These are phyloP conservation scores for Melampsora larici-populina DNA, from an alignment of 1,284 basidiomycete genomes.

Conservation along the genomic window DNA sequence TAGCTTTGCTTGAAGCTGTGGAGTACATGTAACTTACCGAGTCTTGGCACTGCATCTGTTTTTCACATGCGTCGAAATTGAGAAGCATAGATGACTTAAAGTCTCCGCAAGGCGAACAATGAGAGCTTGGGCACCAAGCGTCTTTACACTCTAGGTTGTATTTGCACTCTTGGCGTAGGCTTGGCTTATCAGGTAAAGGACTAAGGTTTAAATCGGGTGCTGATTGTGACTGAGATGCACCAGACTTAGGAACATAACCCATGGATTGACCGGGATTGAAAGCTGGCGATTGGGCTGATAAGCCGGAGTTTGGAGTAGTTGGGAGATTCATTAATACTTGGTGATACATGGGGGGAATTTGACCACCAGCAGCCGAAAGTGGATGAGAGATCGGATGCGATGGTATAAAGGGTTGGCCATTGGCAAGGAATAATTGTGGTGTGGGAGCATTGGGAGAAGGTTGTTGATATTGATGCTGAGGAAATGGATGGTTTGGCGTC, in stretches of 20 bases:
- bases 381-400: conserved; percentile 14
- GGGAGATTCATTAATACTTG: conserved; percentile 10
- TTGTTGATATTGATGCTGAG: conserved; percentile 27
- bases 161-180: conserved; percentile 35
- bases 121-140: conserved; percentile 42
- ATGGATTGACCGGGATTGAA: conserved; percentile 3
- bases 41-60: conserved; percentile 27
- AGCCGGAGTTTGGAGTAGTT: background rate
- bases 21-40: conserved; percentile 8
- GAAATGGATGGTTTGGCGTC: conserved; percentile 16
- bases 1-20: background rate
- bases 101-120: conserved; percentile 31
- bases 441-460: conserved; percentile 24
- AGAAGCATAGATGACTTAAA: conserved; percentile 35
- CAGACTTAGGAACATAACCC: background rate
- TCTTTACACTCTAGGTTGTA: conserved; percentile 37
- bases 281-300: conserved; percentile 16
- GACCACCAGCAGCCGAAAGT: conserved; percentile 1
- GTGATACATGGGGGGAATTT: conserved; percentile 25
- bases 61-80: conserved; percentile 36
- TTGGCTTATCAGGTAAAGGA: conserved; percentile 15
- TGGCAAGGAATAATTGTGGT: conserved; percentile 42
- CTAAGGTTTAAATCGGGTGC: background rate
- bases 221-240: background rate
- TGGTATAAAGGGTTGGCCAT: conserved; percentile 41